Percentiles rank a stretch among this genome's conserved stretches.
These are phyloP conservation scores for Saccharomycopsis crataegensis DNA, from an alignment of 1,139 yeast genomes.

Conservation along the genomic window DNA sequence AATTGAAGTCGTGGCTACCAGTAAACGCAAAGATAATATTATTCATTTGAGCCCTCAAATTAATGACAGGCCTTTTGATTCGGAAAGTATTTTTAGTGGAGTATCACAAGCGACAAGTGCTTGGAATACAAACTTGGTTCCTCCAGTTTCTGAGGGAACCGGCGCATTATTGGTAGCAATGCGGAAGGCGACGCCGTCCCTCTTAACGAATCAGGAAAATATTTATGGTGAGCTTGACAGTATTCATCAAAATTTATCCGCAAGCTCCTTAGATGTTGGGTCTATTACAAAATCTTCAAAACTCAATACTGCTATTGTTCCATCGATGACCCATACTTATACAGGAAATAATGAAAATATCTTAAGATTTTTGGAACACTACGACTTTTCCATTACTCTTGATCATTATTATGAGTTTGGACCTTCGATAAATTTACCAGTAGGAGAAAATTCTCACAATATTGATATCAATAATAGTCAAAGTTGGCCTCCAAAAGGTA, in stretches of 20 bases:
- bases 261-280: slow-evolving; percentile 1
- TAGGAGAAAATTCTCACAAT: background rate
- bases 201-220: slow-evolving; percentile 50
- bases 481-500: slow-evolving; percentile 37
- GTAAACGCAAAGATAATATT: background rate
- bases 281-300: background rate
- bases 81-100: slow-evolving; percentile 8
- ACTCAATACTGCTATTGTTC: slow-evolving; percentile 2
- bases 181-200: slow-evolving; percentile 41
- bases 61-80: slow-evolving; percentile 5
- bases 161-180: slow-evolving; percentile 2
- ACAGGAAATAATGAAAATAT: slow-evolving; percentile 62
- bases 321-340: slow-evolving; percentile 44
- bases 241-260: slow-evolving; percentile 2
- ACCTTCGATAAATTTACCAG: slow-evolving; percentile 21
- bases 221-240: slow-evolving; percentile 53
- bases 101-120: background rate
- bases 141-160: slow-evolving; percentile 2
- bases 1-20: slow-evolving; percentile 1
- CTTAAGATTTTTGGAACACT: slow-evolving; percentile 44
- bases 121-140: background rate
- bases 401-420: slow-evolving; percentile 72
- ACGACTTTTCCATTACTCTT: slow-evolving; percentile 49
- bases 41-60: background rate
- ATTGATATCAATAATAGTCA: slow-evolving; percentile 8